Base-by-base conservation (phyloP, 2,329 filamentous ascomycete species). In the Aspergillus carbonarius region DNA sequence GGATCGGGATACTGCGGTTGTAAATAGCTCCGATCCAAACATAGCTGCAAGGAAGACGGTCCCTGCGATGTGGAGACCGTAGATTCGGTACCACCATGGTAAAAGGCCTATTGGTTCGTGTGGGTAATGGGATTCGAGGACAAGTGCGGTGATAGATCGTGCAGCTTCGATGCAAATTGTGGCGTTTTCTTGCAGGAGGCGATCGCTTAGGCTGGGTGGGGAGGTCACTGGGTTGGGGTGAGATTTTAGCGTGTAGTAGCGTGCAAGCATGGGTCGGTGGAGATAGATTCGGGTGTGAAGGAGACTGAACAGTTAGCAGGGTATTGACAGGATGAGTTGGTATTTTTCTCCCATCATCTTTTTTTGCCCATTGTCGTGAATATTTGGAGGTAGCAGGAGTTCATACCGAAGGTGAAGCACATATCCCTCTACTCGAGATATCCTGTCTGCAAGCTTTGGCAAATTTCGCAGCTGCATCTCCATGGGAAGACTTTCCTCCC, bases 21-120 rank as follows among this genome's bases (percentile, higher is more conserved):
- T 70, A 46, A 65, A 71, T n/a, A 71, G 55, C 3, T 70, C 67
- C 2, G 63, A 42, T 25, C 18, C 20, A 25, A 69, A 60, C 70
- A 71, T 66, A 35, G 63, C 60, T 18, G 63, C 64, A 8, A 66
- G 47, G 35, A 66, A 62, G 20, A 55, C 62, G 10, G 52, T 56
- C 1, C 59, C 64, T 2, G 62, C 64, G 13, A 66, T 65, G 44
- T 66, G 64, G n/a, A 66, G 51, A 34, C 63, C 63, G 47, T 65
- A 66, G 20, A 66, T 58, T 34, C 64, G 59, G 37, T 59, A 58
- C 63, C 64, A 66, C 64, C 64, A 66, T 10, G 64, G 61, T 10
- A 66, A 20, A 8, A 66, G 55, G 17, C 59, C 61, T n/a, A 66
- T 62, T 46, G 59, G 37, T 25, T 60, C 27, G n/a, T 58, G 18